Evolutionary conservation across 176 grass and related monocot genomes (phyloP).

Genomic region (Oryza glaberrima): DNA sequence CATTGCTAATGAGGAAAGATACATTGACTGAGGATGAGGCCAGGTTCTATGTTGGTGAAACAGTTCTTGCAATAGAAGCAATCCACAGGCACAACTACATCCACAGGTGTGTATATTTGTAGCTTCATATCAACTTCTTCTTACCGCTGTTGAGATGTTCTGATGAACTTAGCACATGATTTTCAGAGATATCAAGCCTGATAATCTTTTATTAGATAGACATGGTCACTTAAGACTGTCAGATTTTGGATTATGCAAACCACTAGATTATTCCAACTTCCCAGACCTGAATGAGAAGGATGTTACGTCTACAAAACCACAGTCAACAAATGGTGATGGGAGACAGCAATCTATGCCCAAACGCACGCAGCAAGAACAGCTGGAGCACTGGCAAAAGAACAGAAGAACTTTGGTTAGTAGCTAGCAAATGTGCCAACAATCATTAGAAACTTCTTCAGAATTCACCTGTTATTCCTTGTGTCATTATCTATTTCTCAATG

Average conservation of each 20-base stretch:
- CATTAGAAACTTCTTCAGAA: not conserved
- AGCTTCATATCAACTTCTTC: not conserved
- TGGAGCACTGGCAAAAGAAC: constrained; percentile 98
- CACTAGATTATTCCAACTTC: constrained; percentile 85
- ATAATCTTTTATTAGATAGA: constrained; percentile 94
- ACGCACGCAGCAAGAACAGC: constrained; percentile 86
- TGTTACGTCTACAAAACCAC: constrained; percentile 50
- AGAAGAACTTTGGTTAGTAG: constrained; percentile 92
- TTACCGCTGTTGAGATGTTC: not conserved
- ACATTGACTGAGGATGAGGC: constrained; percentile 82
- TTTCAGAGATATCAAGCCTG: constrained; percentile 98
- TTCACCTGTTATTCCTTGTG: not conserved
- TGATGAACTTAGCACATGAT: constrained; percentile 32
- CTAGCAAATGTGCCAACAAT: constrained; percentile 10
- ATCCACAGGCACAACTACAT: constrained; percentile 98
- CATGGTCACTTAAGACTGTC: constrained; percentile 94
- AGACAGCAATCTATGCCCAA: constrained; percentile 58
- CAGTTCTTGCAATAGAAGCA: constrained; percentile 87
- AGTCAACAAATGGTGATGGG: constrained; percentile 47
- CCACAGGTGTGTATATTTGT: constrained; percentile 67
- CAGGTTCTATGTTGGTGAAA: constrained; percentile 88
- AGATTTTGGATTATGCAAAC: constrained; percentile 97
- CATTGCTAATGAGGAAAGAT: constrained; percentile 96
- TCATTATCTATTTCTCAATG: not conserved
- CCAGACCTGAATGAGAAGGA: constrained; percentile 97